Evolutionary conservation across 495 filamentous ascomycete species (phyloP), one percentile per base, ranked within the genome.

Genomic region (Schizothecium vesticola): DNA sequence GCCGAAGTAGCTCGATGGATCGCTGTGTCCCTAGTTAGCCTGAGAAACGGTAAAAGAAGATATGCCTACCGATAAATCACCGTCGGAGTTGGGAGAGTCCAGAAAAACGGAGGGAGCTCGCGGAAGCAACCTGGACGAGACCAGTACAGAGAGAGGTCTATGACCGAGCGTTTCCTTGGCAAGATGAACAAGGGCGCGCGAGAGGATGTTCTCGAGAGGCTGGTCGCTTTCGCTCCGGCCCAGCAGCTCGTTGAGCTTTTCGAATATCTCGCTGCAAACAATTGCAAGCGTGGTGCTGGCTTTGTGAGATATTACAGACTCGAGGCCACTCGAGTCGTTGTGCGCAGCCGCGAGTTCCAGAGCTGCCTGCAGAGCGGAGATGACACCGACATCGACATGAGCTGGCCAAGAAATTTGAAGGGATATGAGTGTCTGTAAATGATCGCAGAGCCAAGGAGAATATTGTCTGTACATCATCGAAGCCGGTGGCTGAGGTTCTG

Each of bases 381-480:
- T 62, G n/a, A 77, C 25, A 2, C 67, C 61, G 21, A 63, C 67
- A 43, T 73, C 75, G 7, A 77, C 59, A 10, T 74, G 57, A 6
- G 61, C 55, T 19, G 73, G 73, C 75, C 74, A 80, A 22, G 29
- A 66, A 8, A 69, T 65, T 61, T 75, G 72, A 19, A 71, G 66
- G 16, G 69, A 62, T 51, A 73, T 70, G 8, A 81, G 70, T n/a
- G 70, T 65, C 55, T 77, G 68, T 56, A 78, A 68, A 56, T 71
- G 69, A 65, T 83, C 81, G 55, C 80, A 68, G 21, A 81, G 65
- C 77, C 79, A 81, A 7, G 75, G 71, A 8, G 73, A 63, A 56
- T 74, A 63, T 55, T 80, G 69, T 7, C 63, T 36, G 51, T 67
- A 73, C 16, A 73, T 56, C 12, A 72, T 36, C 1, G 71, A 70